Percentiles rank a stretch among this genome's conserved stretches.
These are phyloP conservation scores for Dalbergia oliveri DNA, from an alignment of 306 rosid species.

Conservation along the genomic window DNA sequence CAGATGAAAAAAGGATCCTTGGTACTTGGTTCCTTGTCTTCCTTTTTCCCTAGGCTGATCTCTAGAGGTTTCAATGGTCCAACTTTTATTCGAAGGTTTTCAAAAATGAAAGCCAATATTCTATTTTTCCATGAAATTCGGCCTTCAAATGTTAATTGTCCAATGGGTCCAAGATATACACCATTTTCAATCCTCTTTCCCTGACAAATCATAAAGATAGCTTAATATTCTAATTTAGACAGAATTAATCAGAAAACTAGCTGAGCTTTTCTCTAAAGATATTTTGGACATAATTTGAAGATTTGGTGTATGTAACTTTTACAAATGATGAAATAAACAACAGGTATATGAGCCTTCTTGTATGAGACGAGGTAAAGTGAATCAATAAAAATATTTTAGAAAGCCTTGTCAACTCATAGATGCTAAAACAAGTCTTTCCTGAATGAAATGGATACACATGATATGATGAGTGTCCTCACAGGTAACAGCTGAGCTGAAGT, in stretches of 20 bases:
- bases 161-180: slow-evolving; percentile 85
- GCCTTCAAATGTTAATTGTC: slow-evolving; percentile 93
- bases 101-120: slow-evolving; percentile 82
- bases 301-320: slow-evolving; percentile 28
- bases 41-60: slow-evolving; percentile 79
- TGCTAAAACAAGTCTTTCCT: slow-evolving; percentile 1
- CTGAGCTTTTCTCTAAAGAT: slow-evolving; percentile 10
- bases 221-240: slow-evolving; percentile 43
- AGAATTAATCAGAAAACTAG: slow-evolving; percentile 35
- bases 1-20: slow-evolving; percentile 91
- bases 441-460: slow-evolving; percentile 24
- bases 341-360: slow-evolving; percentile 11
- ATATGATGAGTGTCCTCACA: background rate
- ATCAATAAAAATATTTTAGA: slow-evolving; percentile 7
- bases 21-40: slow-evolving; percentile 74
- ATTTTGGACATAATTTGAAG: slow-evolving; percentile 22
- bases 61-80: slow-evolving; percentile 83
- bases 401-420: slow-evolving; percentile 14
- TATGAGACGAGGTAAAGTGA: slow-evolving; percentile 1
- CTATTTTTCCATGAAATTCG: slow-evolving; percentile 79
- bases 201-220: slow-evolving; percentile 58
- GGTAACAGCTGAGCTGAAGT: background rate
- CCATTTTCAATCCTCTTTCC: slow-evolving; percentile 94
- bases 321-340: slow-evolving; percentile 24
- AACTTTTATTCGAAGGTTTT: slow-evolving; percentile 70